phyloP scores from a whole-genome alignment of 208 protist species.

The Trypanosoma caninum region DNA sequence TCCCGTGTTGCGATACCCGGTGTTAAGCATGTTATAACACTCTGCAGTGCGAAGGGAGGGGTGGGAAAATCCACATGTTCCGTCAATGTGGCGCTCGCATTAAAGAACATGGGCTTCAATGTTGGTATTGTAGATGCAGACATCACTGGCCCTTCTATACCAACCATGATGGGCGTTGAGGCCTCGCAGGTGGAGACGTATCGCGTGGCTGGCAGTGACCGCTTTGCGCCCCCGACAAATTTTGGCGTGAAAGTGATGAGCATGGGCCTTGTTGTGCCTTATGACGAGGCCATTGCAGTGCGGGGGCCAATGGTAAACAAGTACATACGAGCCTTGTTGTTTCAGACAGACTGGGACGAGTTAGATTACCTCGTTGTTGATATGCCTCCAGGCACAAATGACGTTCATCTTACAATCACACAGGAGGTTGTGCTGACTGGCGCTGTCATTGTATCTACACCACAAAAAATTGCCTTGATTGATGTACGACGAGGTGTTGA shows the following conservation, averaged over 20 bases:
- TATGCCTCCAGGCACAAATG: constrained; percentile 92
- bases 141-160: constrained; percentile 90
- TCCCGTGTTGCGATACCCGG: constrained; percentile 77
- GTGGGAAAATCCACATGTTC: constrained; percentile 92
- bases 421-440: constrained; percentile 87
- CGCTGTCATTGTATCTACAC: constrained; percentile 96
- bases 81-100: constrained; percentile 85
- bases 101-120: constrained; percentile 71
- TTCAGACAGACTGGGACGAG: constrained; percentile 90
- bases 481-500: constrained; percentile 90
- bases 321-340: constrained; percentile 87
- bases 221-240: constrained; percentile 84
- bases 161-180: constrained; percentile 84
- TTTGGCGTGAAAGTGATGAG: constrained; percentile 91
- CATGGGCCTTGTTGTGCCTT: constrained; percentile 88
- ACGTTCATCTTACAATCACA: constrained; percentile 91
- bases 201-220: constrained; percentile 75
- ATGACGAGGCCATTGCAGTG: constrained; percentile 88
- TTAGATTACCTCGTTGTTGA: constrained; percentile 92
- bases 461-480: constrained; percentile 93
- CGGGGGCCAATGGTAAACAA: constrained; percentile 91
- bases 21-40: constrained; percentile 75
- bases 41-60: constrained; percentile 92
- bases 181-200: constrained; percentile 82
- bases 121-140: constrained; percentile 92